A percentile compares a stretch with the other conserved stretches of the same genome.
phyloP scores from a whole-genome alignment of 768 basidiomycete species.

The Filobasidium floriforme region DNA sequence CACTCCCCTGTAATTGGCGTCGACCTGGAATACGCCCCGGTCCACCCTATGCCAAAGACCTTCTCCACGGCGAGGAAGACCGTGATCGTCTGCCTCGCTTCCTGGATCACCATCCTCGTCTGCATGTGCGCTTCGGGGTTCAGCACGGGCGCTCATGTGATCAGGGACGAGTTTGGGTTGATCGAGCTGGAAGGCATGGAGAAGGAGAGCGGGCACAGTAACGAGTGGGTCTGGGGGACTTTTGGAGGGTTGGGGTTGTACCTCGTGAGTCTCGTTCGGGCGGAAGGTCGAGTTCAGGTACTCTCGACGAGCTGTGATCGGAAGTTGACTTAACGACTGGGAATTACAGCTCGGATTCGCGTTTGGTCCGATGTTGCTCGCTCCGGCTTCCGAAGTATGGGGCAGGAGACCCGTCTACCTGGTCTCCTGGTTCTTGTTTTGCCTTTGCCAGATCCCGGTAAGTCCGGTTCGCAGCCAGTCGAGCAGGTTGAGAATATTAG shows the following conservation, averaged over 20 bases:
- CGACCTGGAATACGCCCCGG: background rate
- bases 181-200: constrained; percentile 15
- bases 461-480: constrained; percentile 20
- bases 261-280: constrained; percentile 9
- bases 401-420: constrained; percentile 32
- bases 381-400: constrained; percentile 22
- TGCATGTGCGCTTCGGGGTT: constrained; percentile 16
- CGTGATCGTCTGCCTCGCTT: background rate
- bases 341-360: constrained; percentile 9
- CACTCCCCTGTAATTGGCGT: background rate
- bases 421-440: constrained; percentile 31
- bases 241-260: constrained; percentile 14
- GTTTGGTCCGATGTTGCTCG: constrained; percentile 29
- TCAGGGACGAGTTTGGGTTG: constrained; percentile 19
- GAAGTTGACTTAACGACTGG: background rate
- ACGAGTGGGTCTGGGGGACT: constrained; percentile 1
- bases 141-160: constrained; percentile 7
- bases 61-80: constrained; percentile 1
- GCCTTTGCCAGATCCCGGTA: constrained; percentile 31
- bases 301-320: no score
- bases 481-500: constrained; percentile 15
- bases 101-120: constrained; percentile 9
- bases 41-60: constrained; percentile 2
- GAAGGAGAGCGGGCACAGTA: background rate
- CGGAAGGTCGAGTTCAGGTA: no score